These are phyloP conservation scores for Rickenella mellea DNA, from an alignment of 768 basidiomycete genomes.

Conservation along the genomic window DNA sequence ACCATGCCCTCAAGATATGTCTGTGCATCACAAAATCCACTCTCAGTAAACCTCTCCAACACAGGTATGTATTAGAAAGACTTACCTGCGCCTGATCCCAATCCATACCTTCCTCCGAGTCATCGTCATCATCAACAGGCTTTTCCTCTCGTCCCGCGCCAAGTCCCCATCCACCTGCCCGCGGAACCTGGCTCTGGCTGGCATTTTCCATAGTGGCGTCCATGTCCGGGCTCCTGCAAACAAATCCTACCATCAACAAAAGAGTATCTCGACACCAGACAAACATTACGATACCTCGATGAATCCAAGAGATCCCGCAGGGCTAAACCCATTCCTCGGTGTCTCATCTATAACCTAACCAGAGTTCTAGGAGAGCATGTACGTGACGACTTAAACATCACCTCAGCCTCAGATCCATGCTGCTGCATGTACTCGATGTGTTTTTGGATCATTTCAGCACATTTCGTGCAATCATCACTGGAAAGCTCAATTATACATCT, in stretches of 20 bases:
- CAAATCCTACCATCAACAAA: constrained; percentile 4
- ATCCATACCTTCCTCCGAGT: constrained; percentile 58
- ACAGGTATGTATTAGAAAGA: not conserved
- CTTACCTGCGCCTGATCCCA: constrained; percentile 65
- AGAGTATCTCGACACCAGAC: not conserved
- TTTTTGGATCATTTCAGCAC: constrained; percentile 75
- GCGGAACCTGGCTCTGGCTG: no score
- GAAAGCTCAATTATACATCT: constrained; percentile 4
- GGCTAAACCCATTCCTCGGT: constrained; percentile 34
- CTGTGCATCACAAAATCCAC: constrained; percentile 5
- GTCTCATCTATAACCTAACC: no score
- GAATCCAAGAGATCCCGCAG: constrained; percentile 43
- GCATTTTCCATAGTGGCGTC: constrained; percentile 30
- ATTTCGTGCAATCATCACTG: constrained; percentile 73
- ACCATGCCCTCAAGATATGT: constrained; percentile 22
- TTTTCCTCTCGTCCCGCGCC: constrained; percentile 48
- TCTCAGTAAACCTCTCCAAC: not conserved
- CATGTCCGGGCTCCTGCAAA: constrained; percentile 42
- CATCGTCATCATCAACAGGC: constrained; percentile 32
- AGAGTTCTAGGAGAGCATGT: no score
- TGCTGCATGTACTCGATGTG: constrained; percentile 52
- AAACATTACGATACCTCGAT: constrained; percentile 25
- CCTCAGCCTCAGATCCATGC: no score
- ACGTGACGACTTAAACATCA: no score
- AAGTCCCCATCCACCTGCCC: constrained; percentile 69